Conservation (phyloP, 345 rosid genomes). For the Eucalyptus pumila region DNA sequence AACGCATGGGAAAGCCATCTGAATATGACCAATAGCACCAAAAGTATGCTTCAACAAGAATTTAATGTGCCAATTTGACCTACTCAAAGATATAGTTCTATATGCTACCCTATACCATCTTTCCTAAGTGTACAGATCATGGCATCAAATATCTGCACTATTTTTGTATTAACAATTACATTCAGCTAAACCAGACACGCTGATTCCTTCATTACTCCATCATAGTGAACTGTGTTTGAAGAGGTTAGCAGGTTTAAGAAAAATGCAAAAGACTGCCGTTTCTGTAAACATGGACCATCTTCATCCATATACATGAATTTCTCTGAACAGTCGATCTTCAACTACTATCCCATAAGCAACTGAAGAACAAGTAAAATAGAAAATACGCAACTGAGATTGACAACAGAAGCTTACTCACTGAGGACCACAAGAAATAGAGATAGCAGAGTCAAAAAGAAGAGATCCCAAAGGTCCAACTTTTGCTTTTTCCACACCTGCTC, state of each 20-base stretch:
- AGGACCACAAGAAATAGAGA: conserved; percentile 55
- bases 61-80: not conserved
- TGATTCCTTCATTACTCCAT: not conserved
- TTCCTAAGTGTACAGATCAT: not conserved
- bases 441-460: conserved; percentile 77
- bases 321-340: not conserved
- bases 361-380: not conserved
- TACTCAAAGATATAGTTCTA: not conserved
- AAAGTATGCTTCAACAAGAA: not conserved
- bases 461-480: conserved; percentile 94
- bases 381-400: not conserved
- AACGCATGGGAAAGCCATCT: not conserved
- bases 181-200: not conserved
- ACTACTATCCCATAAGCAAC: not conserved
- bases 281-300: not conserved
- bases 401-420: conserved; percentile 45
- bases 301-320: not conserved
- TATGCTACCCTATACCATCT: not conserved
- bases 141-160: not conserved
- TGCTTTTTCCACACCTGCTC: conserved; percentile 50
- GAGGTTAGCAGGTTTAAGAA: not conserved
- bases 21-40: not conserved
- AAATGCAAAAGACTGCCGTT: not conserved
- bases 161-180: not conserved
- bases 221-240: not conserved